These are phyloP conservation scores for Dalbergia cultrata DNA, from an alignment of 306 rosid species.

Conservation along the genomic window DNA sequence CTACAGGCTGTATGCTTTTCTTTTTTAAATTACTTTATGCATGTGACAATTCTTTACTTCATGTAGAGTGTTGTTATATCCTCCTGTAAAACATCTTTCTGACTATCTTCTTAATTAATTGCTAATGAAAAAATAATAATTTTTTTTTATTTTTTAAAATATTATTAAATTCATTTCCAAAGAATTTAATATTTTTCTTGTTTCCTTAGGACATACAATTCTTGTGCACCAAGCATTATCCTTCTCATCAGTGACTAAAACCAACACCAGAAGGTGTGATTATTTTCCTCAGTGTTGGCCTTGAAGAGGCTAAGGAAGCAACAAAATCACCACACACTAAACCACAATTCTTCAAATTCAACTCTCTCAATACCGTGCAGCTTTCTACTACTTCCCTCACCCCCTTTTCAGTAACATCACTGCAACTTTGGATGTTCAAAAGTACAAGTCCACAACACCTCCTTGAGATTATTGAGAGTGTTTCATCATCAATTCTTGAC, in stretches of 20 bases:
- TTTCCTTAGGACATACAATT: too few relatives aligned
- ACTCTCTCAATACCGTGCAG: conserved; percentile 67
- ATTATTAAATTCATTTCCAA: too few relatives aligned
- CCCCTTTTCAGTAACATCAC: conserved; percentile 67
- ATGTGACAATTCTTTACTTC: too few relatives aligned
- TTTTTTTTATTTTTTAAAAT: too few relatives aligned
- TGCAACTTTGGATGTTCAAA: conserved; percentile 60
- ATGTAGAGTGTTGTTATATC: too few relatives aligned
- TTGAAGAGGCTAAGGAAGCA: conserved; percentile 56
- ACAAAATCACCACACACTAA: conserved; percentile 52
- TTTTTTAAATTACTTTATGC: too few relatives aligned
- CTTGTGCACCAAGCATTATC: not conserved
- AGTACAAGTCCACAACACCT: conserved; percentile 56
- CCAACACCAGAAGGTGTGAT: conserved; percentile 51
- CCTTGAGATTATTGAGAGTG: conserved; percentile 61
- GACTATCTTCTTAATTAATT: too few relatives aligned
- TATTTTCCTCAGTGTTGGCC: conserved; percentile 68
- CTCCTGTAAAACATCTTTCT: too few relatives aligned
- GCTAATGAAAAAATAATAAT: too few relatives aligned
- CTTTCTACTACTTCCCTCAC: conserved; percentile 61
- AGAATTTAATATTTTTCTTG: too few relatives aligned
- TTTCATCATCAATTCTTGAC: conserved; percentile 58
- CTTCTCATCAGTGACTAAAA: conserved; percentile 48
- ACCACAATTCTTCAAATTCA: conserved; percentile 61
- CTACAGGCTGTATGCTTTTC: too few relatives aligned